phyloP scores from a whole-genome alignment of 2,329 filamentous ascomycete genomes.

The Rhynchosporium graminicola region DNA sequence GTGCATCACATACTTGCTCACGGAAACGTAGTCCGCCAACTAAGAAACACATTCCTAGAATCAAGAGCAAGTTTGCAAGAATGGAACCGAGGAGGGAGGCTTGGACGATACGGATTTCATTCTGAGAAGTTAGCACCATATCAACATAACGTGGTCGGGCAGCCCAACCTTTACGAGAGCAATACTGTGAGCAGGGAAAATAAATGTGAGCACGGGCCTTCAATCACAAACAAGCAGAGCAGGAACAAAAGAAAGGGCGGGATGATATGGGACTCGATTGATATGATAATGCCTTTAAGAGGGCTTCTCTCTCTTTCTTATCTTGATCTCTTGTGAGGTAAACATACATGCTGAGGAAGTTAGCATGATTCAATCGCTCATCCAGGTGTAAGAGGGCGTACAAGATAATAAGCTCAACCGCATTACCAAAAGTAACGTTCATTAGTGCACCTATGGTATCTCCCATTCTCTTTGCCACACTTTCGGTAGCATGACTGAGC shows the following conservation, averaged over 20 bases:
- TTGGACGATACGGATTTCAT: constrained; percentile 89
- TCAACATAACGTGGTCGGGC: not conserved
- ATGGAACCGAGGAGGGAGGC: constrained; percentile 89
- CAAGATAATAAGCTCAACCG: constrained; percentile 63
- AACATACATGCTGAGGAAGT: constrained; percentile 57
- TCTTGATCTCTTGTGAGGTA: constrained; percentile 48
- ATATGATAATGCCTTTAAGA: constrained; percentile 47
- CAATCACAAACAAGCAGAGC: constrained; percentile 29
- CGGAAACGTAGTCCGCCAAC: constrained; percentile 82
- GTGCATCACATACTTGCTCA: constrained; percentile 64
- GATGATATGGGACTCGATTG: constrained; percentile 49
- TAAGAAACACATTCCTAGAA: constrained; percentile 89
- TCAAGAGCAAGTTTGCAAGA: constrained; percentile 82
- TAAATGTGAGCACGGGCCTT: constrained; percentile 43
- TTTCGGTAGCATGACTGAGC: constrained; percentile 73
- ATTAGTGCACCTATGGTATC: constrained; percentile 60
- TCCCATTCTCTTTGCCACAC: constrained; percentile 70
- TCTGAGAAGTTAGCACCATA: constrained; percentile 45
- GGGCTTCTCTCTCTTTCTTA: constrained; percentile 49
- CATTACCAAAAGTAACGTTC: constrained; percentile 53
- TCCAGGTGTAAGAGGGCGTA: constrained; percentile 36
- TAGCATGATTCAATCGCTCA: constrained; percentile 24
- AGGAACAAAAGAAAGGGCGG: constrained; percentile 31
- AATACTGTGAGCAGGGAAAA: constrained; percentile 55
- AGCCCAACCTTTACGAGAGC: constrained; percentile 65